Base-by-base conservation (phyloP, 345 rosid genomes). In the Syzygium grande region DNA sequence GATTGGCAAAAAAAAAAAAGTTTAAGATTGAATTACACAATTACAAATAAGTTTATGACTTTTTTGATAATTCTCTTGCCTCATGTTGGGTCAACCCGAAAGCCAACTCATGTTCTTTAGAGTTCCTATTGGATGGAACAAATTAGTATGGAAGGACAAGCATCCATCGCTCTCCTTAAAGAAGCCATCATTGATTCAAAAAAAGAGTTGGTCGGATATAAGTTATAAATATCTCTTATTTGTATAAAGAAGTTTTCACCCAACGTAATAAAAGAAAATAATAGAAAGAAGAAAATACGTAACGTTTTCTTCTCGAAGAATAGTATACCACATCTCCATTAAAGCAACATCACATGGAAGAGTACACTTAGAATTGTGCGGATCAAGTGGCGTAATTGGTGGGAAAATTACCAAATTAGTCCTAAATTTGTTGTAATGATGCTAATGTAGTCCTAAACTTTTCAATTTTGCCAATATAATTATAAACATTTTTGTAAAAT, bases 401-500 rank as follows among this genome's bases (percentile, higher is more conserved):
- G 78, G 22, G 43, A 17, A 34, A 65, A 65, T 1, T 30, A 30
- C 3, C 12, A 17, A 16, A 16, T 68, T 30, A 30, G 79, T 68
- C 9, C 19, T 9, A 68, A 1, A 30, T 1, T 0, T 30, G 0
- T 13, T 61, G 34, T 61, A n/a, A 0, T 1, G 0, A 13, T 61
- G 73, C 1, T 2, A 29, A 30, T 30, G 34, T 30, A 30, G 23
- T 65, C 15, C 2, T 30, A 68, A 30, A 68, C 0, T 68, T 2
- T 30, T 68, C 3, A 68, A 30, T 30, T 68, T 68, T 16, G 11
- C 0, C 11, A 30, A n/a, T 68, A 16, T 68, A 30, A 30, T 68
- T 16, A 30, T 17, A 38, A 30, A 34, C 1, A 2, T 68, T 16
- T 17, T 68, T 16, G 12, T 17, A 30, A 65, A 10, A 68, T 68